Base-by-base conservation (phyloP, 192 early-diverging fungal species). In the Cetraspora pellucida region DNA sequence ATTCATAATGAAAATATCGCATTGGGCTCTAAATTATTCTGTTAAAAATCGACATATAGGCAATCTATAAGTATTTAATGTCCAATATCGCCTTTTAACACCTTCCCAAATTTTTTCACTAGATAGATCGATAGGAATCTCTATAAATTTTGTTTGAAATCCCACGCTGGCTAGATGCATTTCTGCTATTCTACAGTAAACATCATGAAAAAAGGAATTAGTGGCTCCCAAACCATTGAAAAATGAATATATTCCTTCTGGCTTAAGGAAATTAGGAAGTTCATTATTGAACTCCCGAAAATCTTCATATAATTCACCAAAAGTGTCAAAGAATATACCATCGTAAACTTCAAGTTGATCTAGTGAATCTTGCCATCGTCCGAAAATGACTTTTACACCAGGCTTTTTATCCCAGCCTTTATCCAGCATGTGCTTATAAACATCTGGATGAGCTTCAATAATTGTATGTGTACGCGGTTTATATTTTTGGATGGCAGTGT, bases 371-470 rank as follows among this genome's bases (percentile, higher is more conserved):
- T 98, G 96, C 96, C 97, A 98, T 43, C 93, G 80, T 27, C 96
- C 95, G 90, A 94, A 94, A 68, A 96, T 72, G 60, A 97, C 94
- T 54, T 85, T 87, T 30, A 97, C 95, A 30, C 89, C 89, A 19
- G 90, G 88, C 31, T 94, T 94, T 61, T 91, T 90, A 83, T 93
- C 90, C 97, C 96, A 97, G 10, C 93, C 95, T 28, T 92, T 80
- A 27, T 83, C 82, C 44, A 90, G 65, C 95, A 98, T 98, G 65
- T 93, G 87, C 37, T 87, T 87, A 81, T 95, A 96, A 28, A 98
- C 97, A 80, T 97, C 96, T 10, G 97, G 95, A 74, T 99, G 97
- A 1, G 97, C 97, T 82, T 99, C 97, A 52, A 97, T 94, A 79
- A 99, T 98, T 16, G 91, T 92, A 80, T 99, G 97, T 28, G 82